Evolutionary conservation across 371 early-diverging fungal genomes (phyloP).

Genomic region (Rhizopus arrhizus): DNA sequence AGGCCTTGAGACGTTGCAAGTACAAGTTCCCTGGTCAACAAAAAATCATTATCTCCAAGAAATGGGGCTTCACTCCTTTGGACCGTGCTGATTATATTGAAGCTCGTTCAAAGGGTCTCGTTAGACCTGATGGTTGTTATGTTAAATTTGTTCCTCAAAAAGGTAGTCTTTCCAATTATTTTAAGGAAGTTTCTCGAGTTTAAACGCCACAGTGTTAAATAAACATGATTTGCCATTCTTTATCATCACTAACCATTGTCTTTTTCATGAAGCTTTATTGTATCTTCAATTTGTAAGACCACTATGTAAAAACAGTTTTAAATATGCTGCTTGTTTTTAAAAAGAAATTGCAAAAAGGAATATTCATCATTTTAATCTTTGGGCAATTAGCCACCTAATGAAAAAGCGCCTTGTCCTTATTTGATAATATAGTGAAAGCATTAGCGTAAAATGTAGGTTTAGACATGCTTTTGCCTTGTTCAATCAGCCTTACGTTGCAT

Average conservation of each 20-base stretch:
- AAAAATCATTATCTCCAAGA: constrained; percentile 98
- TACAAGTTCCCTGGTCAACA: constrained; percentile 99
- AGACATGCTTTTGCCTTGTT: no score
- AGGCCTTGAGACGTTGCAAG: constrained; percentile 96
- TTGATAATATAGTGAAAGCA: not conserved
- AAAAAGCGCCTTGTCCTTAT: not conserved
- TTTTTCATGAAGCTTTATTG: no score
- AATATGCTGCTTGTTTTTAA: not conserved
- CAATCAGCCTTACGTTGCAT: no score
- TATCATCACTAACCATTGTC: no score
- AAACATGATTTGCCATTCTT: not conserved
- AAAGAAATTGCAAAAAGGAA: not conserved
- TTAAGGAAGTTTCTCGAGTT: constrained; percentile 21
- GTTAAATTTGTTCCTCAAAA: constrained; percentile 94
- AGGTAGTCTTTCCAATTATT: constrained; percentile 81
- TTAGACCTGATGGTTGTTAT: constrained; percentile 96
- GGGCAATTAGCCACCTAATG: not conserved
- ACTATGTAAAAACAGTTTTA: not conserved
- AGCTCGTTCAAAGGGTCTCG: constrained; percentile 75
- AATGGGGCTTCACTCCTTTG: constrained; percentile 99
- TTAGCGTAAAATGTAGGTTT: no score
- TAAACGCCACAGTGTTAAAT: not conserved
- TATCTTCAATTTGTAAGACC: no score
- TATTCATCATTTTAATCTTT: not conserved
- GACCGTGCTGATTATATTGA: constrained; percentile 90